These are phyloP conservation scores for Ascochyta lentis DNA, from an alignment of 2,329 filamentous ascomycete genomes.

Conservation along the genomic window DNA sequence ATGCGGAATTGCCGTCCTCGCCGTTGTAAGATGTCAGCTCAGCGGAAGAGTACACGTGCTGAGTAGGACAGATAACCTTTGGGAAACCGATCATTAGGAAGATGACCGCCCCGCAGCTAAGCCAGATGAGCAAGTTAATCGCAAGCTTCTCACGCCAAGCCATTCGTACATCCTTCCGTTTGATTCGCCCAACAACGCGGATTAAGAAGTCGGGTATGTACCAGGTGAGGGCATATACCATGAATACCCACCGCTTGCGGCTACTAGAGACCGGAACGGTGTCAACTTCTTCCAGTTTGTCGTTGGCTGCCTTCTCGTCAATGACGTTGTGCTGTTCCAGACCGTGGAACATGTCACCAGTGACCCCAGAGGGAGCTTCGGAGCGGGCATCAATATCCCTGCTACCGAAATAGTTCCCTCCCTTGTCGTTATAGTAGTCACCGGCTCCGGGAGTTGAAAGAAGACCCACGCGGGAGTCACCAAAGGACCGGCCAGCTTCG, in stretches of 20 bases:
- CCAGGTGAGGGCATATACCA: slow-evolving; percentile 85
- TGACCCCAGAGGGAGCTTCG: slow-evolving; percentile 92
- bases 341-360: slow-evolving; percentile 96
- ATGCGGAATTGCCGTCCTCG: slow-evolving; percentile 69
- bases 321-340: slow-evolving; percentile 92
- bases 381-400: slow-evolving; percentile 84
- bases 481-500: slow-evolving; percentile 60
- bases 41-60: slow-evolving; percentile 80
- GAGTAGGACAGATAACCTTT: slow-evolving; percentile 84
- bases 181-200: slow-evolving; percentile 78
- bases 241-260: slow-evolving; percentile 87
- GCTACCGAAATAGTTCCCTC: slow-evolving; percentile 80
- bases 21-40: slow-evolving; percentile 80
- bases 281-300: slow-evolving; percentile 88
- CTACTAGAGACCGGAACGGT: slow-evolving; percentile 77
- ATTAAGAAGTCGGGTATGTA: slow-evolving; percentile 86
- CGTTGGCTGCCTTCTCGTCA: slow-evolving; percentile 92
- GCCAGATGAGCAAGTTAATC: slow-evolving; percentile 98
- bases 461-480: slow-evolving; percentile 64
- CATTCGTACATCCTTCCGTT: slow-evolving; percentile 86
- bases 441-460: slow-evolving; percentile 62
- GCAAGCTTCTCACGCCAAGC: slow-evolving; percentile 98
- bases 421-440: slow-evolving; percentile 76
- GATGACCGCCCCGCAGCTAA: slow-evolving; percentile 74
- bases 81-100: slow-evolving; percentile 95